Evolutionary conservation across 2,329 filamentous ascomycete genomes (phyloP), one percentile per base, ranked within the genome.

Genomic region (Didymella pomorum): DNA sequence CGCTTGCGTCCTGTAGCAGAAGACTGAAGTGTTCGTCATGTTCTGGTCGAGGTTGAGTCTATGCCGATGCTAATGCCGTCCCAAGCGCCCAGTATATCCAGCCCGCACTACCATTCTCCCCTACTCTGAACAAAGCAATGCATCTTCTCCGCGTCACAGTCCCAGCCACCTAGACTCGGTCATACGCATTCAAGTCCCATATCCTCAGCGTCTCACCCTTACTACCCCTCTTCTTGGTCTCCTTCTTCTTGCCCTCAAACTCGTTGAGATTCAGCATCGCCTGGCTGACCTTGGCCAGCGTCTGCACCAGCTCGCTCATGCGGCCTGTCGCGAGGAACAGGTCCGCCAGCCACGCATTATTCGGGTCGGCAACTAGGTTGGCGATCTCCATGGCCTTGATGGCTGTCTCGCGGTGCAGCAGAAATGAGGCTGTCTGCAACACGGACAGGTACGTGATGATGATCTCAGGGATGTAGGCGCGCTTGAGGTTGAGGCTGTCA

Each of bases 341-440:
- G 25, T 71, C 68, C 20, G 77, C 72, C 21, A 82, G 59, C 66
- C 71, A 75, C 42, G 60, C 62, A 29, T 69, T 72, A 2, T 61
- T 56, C 25, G 66, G 62, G 14, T 73, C 68, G 2, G 94, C 92
- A 49, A 97, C 84, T 2, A 88, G 74, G 1, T 88, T 87, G 1
- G 92, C 89, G 16, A 99, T 81, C 58, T 97, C 91, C 90, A 99
- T 94, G 69, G 89, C 91, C 71, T 94, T 88, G 25, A 95, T 83
- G 18, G 96, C 82, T 64, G 89, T 86, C 58, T 94, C 91, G 42
- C 92, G 87, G 44, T 87, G 89, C 42, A 96, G 80, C 47, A 86
- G 84, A 45, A 87, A 88, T 3, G 92, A 92, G 0, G 90, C 89
- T 71, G 90, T 90, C 73, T 96, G 90, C 48, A 98, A 81, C 1